A percentile compares a stretch with the other conserved stretches of the same genome.
phyloP scores from a whole-genome alignment of 2,329 filamentous ascomycete species.

The Ceratocystis alfenasii region DNA sequence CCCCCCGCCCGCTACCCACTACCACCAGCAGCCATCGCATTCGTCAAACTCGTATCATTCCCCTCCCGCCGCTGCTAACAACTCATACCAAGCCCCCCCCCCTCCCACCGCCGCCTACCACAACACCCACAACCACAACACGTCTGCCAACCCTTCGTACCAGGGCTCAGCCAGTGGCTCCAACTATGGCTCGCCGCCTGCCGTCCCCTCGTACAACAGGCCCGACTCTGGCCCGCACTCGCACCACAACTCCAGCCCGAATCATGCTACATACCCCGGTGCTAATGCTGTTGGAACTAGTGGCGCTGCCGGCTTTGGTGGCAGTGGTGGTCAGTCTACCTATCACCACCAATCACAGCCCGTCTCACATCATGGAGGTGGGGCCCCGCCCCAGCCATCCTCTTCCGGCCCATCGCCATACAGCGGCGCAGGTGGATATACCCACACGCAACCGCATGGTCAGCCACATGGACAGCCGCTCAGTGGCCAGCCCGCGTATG shows the following conservation, averaged over 20 bases:
- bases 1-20: slow-evolving; percentile 11
- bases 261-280: slow-evolving; percentile 19
- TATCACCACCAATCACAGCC: slow-evolving; percentile 24
- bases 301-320: slow-evolving; percentile 27
- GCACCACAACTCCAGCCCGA: slow-evolving; percentile 24
- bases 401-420: slow-evolving; percentile 12
- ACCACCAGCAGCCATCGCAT: slow-evolving; percentile 18
- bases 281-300: slow-evolving; percentile 25
- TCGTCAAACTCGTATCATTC: slow-evolving; percentile 30
- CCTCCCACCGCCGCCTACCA: slow-evolving; percentile 15
- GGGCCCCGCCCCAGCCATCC: slow-evolving; percentile 19
- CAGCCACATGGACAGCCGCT: slow-evolving; percentile 23
- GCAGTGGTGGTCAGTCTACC: slow-evolving; percentile 26
- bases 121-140: not conserved
- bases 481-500: slow-evolving; percentile 23
- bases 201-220: slow-evolving; percentile 24
- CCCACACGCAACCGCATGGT: slow-evolving; percentile 2
- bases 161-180: slow-evolving; percentile 26
- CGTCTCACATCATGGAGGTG: slow-evolving; percentile 8
- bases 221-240: slow-evolving; percentile 20
- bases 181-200: slow-evolving; percentile 24
- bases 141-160: slow-evolving; percentile 15
- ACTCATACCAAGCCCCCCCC: slow-evolving; percentile 14
- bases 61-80: slow-evolving; percentile 21
- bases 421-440: slow-evolving; percentile 13